Percentiles rank a stretch among this genome's conserved stretches.
phyloP scores from a whole-genome alignment of 2,329 filamentous ascomycete genomes.

The Teratosphaeriaceae sp. region DNA sequence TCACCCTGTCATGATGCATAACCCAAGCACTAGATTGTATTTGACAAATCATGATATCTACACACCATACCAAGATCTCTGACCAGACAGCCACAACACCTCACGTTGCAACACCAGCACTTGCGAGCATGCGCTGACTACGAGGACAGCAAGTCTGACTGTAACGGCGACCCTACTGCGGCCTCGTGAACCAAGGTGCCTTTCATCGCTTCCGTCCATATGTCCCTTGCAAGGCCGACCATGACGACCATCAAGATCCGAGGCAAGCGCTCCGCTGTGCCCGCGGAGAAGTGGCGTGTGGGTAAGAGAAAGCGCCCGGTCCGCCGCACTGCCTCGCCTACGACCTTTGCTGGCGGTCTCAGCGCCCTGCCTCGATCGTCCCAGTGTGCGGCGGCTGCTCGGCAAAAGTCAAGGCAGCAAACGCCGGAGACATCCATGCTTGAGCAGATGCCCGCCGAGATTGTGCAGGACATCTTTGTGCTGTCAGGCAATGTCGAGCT shows the following conservation, averaged over 20 bases:
- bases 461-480: constrained; percentile 30
- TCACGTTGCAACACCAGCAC: not conserved
- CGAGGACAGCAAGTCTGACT: not conserved
- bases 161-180: too few relatives aligned
- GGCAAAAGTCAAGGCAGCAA: constrained; percentile 14
- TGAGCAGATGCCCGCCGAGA: constrained; percentile 29
- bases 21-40: constrained; percentile 17
- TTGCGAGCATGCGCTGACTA: not conserved
- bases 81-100: not conserved
- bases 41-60: constrained; percentile 6
- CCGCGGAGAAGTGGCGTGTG: constrained; percentile 22
- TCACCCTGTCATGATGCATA: constrained; percentile 13
- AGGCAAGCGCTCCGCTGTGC: constrained; percentile 23
- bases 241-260: constrained; percentile 28
- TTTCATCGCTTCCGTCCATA: not conserved
- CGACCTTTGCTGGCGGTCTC: not conserved
- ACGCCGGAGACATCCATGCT: constrained; percentile 17
- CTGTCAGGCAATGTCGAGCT: constrained; percentile 26
- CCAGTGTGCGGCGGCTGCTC: not conserved
- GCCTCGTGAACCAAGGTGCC: not conserved
- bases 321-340: not conserved
- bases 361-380: not conserved
- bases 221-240: not conserved
- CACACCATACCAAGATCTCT: constrained; percentile 9
- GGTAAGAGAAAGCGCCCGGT: constrained; percentile 18